Base-by-base conservation (phyloP, 1,139 yeast species). In the Keqinozyma sinolaborantium region DNA sequence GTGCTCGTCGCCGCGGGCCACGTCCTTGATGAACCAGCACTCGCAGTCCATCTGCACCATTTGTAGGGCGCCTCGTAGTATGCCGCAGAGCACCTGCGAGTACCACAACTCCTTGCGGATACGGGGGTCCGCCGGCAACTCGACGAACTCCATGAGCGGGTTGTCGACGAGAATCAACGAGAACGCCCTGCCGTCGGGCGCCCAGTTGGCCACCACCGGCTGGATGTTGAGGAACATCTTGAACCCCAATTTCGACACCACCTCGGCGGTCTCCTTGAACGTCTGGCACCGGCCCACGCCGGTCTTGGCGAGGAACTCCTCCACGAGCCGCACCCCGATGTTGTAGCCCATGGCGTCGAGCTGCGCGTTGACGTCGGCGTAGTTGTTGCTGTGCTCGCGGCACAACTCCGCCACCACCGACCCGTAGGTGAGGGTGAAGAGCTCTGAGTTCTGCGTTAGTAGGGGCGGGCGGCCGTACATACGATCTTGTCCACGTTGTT, bases 31-130 rank as follows among this genome's bases (percentile, higher is more conserved):
- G 55, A 90, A 92, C 46, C 64, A 68, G 3, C 83, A 88, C 37
- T 90, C 95, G 34, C 90, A 90, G 40, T 90, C 95, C 48, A 92
- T 64, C 53, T 92, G 98, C 3, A 92, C 95, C 97, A 90, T 90
- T 50, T 90, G 96, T 35, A 92, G 62, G 0, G 96, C 92, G 3
- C 98, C 97, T 35, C 87, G 73, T 33, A 92, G 60, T 2, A 92
- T 94, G 11, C 99, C 99, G 44, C 94, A 85, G 24, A 88, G 63
- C 3, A 92, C 73, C 51, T 92, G 95, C 3, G 95, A 84, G 52
- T 88, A 92, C 97, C 98, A 92, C 35, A 92, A 64, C 47, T 84
- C 88, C 42, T 73, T 75, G 36, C 65, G 64, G 3, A 94, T 85
- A 40, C 73, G 73, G 24, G 80, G 77, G 41, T 81, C 92, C 33